phyloP scores from a whole-genome alignment of 768 basidiomycete species.

The Termitomyces titanicus region DNA sequence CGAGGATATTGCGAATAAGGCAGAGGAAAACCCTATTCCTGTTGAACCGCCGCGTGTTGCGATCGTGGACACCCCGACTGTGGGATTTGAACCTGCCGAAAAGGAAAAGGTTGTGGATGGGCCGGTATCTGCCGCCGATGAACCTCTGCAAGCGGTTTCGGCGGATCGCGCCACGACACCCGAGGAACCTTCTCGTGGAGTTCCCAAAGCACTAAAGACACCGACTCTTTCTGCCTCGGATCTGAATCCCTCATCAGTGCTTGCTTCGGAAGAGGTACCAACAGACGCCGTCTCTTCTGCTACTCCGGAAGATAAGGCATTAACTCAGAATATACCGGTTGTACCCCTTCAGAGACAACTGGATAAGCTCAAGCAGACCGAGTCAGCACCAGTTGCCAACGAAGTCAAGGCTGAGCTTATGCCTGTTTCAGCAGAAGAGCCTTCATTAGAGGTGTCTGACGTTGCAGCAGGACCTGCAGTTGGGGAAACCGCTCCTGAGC shows the following conservation, averaged over 20 bases:
- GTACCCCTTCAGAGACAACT: neutral
- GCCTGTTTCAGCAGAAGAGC: neutral
- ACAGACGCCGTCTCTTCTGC: neutral
- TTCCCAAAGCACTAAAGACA: constrained; percentile 1
- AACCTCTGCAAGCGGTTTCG: neutral
- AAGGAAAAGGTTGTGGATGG: neutral
- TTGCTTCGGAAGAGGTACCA: neutral
- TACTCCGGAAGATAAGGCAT: neutral
- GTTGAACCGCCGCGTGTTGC: neutral
- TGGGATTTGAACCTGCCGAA: neutral
- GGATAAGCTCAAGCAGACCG: neutral
- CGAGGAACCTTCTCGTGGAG: neutral
- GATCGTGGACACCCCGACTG: neutral
- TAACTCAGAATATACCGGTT: neutral
- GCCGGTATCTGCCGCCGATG: neutral
- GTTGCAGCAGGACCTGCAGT: neutral
- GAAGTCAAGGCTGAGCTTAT: neutral
- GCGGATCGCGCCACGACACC: neutral
- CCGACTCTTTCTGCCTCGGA: constrained; percentile 4
- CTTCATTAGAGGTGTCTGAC: neutral
- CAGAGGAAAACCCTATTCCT: neutral
- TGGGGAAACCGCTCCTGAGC: neutral
- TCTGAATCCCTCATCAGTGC: constrained; percentile 3
- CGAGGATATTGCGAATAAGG: constrained; percentile 3
- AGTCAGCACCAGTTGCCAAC: neutral